phyloP scores from a whole-genome alignment of 2,329 filamentous ascomycete species.

The Graphilbum sp. region DNA sequence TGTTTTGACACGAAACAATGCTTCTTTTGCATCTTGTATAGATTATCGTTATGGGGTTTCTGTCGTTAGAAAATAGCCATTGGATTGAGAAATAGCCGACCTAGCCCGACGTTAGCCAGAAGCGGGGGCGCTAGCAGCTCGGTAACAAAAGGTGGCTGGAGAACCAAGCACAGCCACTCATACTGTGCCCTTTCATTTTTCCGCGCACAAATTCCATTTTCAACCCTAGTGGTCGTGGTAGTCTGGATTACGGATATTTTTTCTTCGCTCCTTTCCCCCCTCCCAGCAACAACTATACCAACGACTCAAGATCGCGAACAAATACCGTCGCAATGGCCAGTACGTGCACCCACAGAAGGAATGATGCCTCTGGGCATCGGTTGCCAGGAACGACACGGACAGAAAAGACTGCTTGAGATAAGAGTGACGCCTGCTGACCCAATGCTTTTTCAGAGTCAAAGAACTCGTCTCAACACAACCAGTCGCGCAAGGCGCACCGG shows the following conservation, averaged over 20 bases:
- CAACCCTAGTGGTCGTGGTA: slow-evolving; percentile 1
- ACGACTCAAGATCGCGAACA: slow-evolving; percentile 12
- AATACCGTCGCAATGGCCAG: slow-evolving; percentile 50
- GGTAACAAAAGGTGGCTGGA: slow-evolving; percentile 4
- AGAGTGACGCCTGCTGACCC: not conserved
- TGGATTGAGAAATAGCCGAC: not conserved
- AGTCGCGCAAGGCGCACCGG: slow-evolving; percentile 95
- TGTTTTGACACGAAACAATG: no score
- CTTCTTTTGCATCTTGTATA: no score
- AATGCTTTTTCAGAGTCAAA: slow-evolving; percentile 62
- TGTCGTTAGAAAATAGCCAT: no score
- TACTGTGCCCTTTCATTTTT: slow-evolving; percentile 7
- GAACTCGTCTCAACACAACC: slow-evolving; percentile 99
- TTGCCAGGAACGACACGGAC: not conserved
- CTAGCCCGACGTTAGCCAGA: not conserved
- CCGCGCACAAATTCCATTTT: slow-evolving; percentile 13
- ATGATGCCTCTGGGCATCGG: no score
- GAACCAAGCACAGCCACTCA: slow-evolving; percentile 3
- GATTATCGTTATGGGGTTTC: not conserved
- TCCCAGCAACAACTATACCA: slow-evolving; percentile 5
- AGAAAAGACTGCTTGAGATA: no score
- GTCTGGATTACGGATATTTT: not conserved
- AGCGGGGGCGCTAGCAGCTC: no score
- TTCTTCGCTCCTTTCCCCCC: slow-evolving; percentile 3
- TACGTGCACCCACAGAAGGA: slow-evolving; percentile 26